Conservation (phyloP, 2,329 filamentous ascomycete species). For the Colletotrichum zoysiae region DNA sequence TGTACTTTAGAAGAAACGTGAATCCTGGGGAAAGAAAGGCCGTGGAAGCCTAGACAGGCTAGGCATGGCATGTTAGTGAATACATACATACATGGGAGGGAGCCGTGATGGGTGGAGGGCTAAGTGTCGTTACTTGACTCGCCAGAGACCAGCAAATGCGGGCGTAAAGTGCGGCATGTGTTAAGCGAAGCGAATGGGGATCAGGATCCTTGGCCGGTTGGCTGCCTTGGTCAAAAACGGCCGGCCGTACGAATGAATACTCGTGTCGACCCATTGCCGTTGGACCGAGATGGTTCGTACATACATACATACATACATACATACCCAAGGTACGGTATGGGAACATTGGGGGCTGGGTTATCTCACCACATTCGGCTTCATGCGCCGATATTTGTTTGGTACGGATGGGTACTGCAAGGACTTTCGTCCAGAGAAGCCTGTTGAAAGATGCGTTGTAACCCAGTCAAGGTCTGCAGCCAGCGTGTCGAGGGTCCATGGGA, state of each 20-base stretch:
- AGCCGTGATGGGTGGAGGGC: constrained; percentile 30
- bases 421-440: not conserved
- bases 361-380: constrained; percentile 1
- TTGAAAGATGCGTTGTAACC: not conserved
- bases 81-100: not conserved
- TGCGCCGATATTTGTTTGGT: not conserved
- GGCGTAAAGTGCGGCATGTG: constrained; percentile 20
- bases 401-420: not conserved
- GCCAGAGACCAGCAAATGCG: constrained; percentile 29
- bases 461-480: not conserved
- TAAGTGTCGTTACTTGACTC: constrained; percentile 17
- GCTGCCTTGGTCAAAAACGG: constrained; percentile 2
- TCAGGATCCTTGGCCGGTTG: constrained; percentile 13
- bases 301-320: no score
- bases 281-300: not conserved
- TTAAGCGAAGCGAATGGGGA: constrained; percentile 23
- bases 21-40: constrained; percentile 14
- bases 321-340: not conserved
- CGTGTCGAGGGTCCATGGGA: not conserved
- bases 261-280: not conserved
- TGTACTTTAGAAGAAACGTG: constrained; percentile 13
- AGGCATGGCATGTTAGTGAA: constrained; percentile 12
- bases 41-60: constrained; percentile 3
- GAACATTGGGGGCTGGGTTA: not conserved
- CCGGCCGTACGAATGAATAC: not conserved